Evolutionary conservation across 1,284 basidiomycete genomes (phyloP).

Genomic region (Ceratobasidium papillatum): DNA sequence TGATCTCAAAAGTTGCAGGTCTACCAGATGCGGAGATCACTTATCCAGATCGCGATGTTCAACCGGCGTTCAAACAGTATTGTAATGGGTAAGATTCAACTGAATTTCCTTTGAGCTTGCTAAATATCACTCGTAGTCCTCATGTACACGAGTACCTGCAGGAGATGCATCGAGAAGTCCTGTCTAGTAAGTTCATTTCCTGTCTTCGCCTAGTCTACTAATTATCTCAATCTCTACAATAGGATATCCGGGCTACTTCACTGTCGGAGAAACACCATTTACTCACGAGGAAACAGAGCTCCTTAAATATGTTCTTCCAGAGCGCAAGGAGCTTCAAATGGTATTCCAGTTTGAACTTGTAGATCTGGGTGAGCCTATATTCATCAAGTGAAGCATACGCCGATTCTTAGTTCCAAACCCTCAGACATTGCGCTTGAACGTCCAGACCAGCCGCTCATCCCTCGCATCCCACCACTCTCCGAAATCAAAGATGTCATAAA

Average conservation of each 20-base stretch:
- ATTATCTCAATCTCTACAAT: not conserved
- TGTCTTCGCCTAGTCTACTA: conserved; percentile 26
- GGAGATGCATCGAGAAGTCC: conserved; percentile 69
- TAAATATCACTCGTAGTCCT: conserved; percentile 55
- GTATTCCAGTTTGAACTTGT: conserved; percentile 69
- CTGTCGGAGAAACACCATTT: conserved; percentile 73
- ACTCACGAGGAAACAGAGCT: conserved; percentile 62
- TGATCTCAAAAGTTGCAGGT: conserved; percentile 69
- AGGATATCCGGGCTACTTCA: conserved; percentile 65
- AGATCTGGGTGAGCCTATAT: conserved; percentile 3
- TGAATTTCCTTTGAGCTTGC: not conserved
- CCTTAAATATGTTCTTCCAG: conserved; percentile 67
- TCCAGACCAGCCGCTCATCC: conserved; percentile 54
- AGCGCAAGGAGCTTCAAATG: conserved; percentile 71
- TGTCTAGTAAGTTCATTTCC: conserved; percentile 59
- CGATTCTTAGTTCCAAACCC: not conserved
- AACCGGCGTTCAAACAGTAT: conserved; percentile 64
- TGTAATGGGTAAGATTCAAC: conserved; percentile 48
- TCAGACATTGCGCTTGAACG: conserved; percentile 44
- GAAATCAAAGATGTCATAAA: conserved; percentile 66
- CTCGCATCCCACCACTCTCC: conserved; percentile 61
- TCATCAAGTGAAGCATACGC: not conserved
- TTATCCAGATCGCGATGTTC: conserved; percentile 62
- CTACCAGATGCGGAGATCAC: conserved; percentile 71
- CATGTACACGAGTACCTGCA: conserved; percentile 72